phyloP scores from a whole-genome alignment of 352 stramenopile genomes.

The Halophytophthora polymorphica region DNA sequence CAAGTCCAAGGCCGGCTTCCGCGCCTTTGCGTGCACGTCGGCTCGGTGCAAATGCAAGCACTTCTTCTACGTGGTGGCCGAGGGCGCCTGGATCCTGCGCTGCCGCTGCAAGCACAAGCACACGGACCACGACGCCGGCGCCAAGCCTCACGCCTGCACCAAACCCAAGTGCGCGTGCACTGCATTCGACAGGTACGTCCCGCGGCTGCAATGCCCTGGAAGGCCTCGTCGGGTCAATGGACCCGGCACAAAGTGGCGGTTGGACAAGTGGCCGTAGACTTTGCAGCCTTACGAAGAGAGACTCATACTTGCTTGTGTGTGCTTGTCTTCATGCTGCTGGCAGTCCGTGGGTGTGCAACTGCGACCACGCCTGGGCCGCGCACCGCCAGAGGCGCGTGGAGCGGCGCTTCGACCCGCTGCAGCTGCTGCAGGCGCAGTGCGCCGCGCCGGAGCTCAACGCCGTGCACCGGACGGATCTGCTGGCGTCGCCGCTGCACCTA shows the following conservation, averaged over 20 bases:
- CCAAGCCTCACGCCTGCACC: constrained; percentile 38
- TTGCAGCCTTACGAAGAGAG: too few species aligned
- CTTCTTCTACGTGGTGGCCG: constrained; percentile 82
- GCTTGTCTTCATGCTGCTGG: not conserved
- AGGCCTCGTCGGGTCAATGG: constrained; percentile 5
- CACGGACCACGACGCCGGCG: constrained; percentile 55
- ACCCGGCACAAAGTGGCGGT: not conserved
- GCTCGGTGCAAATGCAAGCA: constrained; percentile 46
- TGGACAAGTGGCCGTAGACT: not conserved
- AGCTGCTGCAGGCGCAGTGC: constrained; percentile 40
- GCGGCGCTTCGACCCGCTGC: constrained; percentile 46
- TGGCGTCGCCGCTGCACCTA: constrained; percentile 40
- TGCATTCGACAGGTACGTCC: constrained; percentile 63
- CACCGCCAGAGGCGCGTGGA: constrained; percentile 52
- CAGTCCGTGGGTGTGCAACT: constrained; percentile 83
- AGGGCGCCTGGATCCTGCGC: constrained; percentile 76
- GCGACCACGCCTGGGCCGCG: constrained; percentile 60
- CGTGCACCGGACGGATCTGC: constrained; percentile 60
- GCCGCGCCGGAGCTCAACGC: constrained; percentile 41
- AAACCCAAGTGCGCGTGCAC: constrained; percentile 58
- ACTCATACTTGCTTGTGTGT: not conserved
- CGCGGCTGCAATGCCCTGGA: constrained; percentile 8
- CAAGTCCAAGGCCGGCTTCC: constrained; percentile 31
- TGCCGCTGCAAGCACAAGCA: constrained; percentile 84
- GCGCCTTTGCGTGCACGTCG: constrained; percentile 53